Conservation (phyloP, 805 yeast species). For the Metschnikowia shivogae region DNA sequence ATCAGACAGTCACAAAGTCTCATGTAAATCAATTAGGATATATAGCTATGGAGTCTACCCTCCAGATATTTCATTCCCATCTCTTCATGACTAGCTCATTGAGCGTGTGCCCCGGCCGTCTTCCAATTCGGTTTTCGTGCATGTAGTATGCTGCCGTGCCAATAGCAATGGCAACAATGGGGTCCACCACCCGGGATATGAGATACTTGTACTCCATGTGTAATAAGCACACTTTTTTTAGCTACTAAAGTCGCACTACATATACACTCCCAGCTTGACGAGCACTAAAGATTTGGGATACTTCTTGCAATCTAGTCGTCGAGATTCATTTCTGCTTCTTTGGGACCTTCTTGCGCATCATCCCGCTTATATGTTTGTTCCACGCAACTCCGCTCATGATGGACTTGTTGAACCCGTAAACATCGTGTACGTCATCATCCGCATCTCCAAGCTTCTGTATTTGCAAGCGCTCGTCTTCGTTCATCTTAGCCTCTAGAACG, state of each 20-base stretch:
- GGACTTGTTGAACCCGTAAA: constrained; percentile 41
- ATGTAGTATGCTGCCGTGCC: constrained; percentile 63
- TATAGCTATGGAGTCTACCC: background rate
- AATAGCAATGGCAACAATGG: constrained; percentile 56
- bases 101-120: constrained; percentile 57
- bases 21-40: background rate
- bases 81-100: constrained; percentile 38
- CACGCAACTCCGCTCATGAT: constrained; percentile 56
- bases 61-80: background rate
- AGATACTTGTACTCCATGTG: constrained; percentile 43
- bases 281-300: too few species aligned
- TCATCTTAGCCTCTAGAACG: constrained; percentile 31
- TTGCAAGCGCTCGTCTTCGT: constrained; percentile 36
- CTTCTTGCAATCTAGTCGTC: too few species aligned
- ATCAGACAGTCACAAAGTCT: too few species aligned
- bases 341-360: constrained; percentile 29
- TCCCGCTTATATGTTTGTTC: constrained; percentile 56
- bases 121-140: constrained; percentile 55
- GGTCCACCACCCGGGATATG: constrained; percentile 55
- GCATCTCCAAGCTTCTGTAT: constrained; percentile 20
- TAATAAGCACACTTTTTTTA: background rate
- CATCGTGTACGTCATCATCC: constrained; percentile 38
- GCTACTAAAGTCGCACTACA: background rate
- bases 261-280: background rate
- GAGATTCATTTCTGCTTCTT: background rate